These are phyloP conservation scores for Flueggea neowawraea DNA, from an alignment of 441 rosid genomes.

Conservation along the genomic window DNA sequence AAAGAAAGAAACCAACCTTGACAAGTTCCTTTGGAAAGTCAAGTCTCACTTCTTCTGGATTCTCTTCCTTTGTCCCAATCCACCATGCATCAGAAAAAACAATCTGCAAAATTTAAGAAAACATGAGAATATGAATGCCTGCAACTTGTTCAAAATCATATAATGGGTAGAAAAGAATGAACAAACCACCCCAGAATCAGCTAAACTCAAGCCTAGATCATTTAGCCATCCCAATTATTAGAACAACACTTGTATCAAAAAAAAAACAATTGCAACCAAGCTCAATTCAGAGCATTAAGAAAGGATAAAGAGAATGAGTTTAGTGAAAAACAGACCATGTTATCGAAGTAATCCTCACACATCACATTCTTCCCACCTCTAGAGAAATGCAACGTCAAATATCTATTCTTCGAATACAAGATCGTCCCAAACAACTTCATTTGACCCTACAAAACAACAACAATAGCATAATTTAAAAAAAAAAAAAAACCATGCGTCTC, in stretches of 20 bases:
- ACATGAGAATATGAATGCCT: background rate
- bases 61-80: constrained; percentile 92
- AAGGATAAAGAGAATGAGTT: background rate
- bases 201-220: background rate
- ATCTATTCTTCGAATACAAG: constrained; percentile 70
- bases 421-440: constrained; percentile 92
- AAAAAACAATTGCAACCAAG: background rate
- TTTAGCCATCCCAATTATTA: background rate
- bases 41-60: constrained; percentile 74
- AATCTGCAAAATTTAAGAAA: constrained; percentile 40
- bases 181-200: background rate
- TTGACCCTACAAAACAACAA: constrained; percentile 48
- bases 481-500: background rate
- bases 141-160: background rate
- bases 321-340: constrained; percentile 53
- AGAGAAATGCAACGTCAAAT: constrained; percentile 76
- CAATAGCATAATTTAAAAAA: background rate
- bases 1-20: constrained; percentile 46
- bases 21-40: constrained; percentile 72
- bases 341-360: constrained; percentile 88
- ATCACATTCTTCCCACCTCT: constrained; percentile 81
- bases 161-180: background rate
- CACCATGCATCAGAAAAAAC: constrained; percentile 96
- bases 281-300: background rate
- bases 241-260: background rate